Evolutionary conservation across 257 asterid genomes (phyloP).

Genomic region (Echites panduratus): DNA sequence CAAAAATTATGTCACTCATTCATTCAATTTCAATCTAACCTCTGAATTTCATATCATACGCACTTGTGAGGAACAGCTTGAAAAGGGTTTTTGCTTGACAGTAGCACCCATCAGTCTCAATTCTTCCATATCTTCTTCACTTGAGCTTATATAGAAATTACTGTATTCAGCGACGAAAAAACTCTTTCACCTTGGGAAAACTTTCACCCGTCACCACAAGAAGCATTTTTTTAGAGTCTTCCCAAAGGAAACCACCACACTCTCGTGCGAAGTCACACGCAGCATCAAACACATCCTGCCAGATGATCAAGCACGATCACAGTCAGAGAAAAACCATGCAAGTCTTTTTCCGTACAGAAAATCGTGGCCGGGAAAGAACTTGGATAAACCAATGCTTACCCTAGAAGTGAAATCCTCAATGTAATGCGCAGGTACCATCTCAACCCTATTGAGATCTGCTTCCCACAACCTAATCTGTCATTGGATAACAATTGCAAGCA

Average conservation of each 20-base stretch:
- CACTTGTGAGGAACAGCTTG: too few relatives aligned
- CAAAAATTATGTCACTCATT: too few relatives aligned
- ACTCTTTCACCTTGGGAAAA: slow-evolving; percentile 70
- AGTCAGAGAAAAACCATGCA: neutral
- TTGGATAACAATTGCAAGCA: neutral
- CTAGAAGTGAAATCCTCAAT: slow-evolving; percentile 80
- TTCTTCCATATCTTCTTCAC: neutral
- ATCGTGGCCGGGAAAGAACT: neutral
- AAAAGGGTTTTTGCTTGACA: neutral
- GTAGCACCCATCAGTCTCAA: neutral
- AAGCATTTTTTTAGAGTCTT: slow-evolving; percentile 66
- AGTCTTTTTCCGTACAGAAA: neutral
- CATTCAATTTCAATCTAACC: too few relatives aligned
- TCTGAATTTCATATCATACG: too few relatives aligned
- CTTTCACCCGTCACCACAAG: slow-evolving; percentile 75
- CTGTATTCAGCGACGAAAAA: slow-evolving; percentile 65
- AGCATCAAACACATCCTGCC: slow-evolving; percentile 77
- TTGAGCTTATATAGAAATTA: slow-evolving; percentile 17
- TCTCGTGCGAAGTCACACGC: slow-evolving; percentile 89
- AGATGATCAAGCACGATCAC: slow-evolving; percentile 3
- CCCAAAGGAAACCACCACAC: slow-evolving; percentile 76
- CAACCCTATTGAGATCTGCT: slow-evolving; percentile 89
- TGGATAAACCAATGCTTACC: slow-evolving; percentile 32
- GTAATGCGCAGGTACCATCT: slow-evolving; percentile 56
- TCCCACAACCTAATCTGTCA: slow-evolving; percentile 91